Percentiles rank a stretch among this genome's conserved stretches.
These are phyloP conservation scores for Ogataea angusta DNA, from an alignment of 805 yeast genomes.

Conservation along the genomic window DNA sequence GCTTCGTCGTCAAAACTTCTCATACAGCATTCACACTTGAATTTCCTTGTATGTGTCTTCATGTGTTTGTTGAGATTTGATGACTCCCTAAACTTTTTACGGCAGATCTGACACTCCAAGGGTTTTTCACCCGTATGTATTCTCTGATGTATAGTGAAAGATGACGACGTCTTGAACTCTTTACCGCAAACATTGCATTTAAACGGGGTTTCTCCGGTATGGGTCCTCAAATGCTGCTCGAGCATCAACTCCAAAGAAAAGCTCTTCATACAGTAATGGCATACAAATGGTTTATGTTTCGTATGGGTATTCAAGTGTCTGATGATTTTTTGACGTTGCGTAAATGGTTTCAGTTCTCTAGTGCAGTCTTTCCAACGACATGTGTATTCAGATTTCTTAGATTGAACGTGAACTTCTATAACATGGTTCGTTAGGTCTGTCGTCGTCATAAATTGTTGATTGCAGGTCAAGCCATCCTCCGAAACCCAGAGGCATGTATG, in stretches of 20 bases:
- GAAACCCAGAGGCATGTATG: conserved; percentile 39
- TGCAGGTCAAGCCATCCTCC: conserved; percentile 41
- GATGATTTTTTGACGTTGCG: conserved; percentile 79
- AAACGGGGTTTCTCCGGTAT: conserved; percentile 88
- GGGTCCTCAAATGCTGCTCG: conserved; percentile 77
- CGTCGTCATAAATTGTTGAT: conserved; percentile 44
- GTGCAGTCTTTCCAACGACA: conserved; percentile 82
- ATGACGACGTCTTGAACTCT: conserved; percentile 75
- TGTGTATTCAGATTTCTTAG: conserved; percentile 63
- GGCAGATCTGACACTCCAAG: conserved; percentile 73
- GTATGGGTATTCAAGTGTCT: conserved; percentile 91
- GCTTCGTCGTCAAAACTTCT: conserved; percentile 46
- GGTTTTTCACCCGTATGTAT: conserved; percentile 93
- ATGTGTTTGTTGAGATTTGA: conserved; percentile 86
- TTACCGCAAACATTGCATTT: conserved; percentile 71
- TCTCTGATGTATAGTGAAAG: conserved; percentile 77
- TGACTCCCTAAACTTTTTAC: conserved; percentile 81
- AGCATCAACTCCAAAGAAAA: conserved; percentile 80
- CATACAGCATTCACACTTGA: conserved; percentile 50
- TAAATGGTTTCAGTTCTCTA: conserved; percentile 58
- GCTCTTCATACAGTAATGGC: conserved; percentile 61
- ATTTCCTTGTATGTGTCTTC: conserved; percentile 64
- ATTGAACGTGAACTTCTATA: conserved; percentile 62
- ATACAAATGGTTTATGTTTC: conserved; percentile 72
- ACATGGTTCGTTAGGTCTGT: conserved; percentile 72